These are phyloP conservation scores for Phaeodactylum tricornutum DNA, from an alignment of 108 stramenopile genomes.

Conservation along the genomic window DNA sequence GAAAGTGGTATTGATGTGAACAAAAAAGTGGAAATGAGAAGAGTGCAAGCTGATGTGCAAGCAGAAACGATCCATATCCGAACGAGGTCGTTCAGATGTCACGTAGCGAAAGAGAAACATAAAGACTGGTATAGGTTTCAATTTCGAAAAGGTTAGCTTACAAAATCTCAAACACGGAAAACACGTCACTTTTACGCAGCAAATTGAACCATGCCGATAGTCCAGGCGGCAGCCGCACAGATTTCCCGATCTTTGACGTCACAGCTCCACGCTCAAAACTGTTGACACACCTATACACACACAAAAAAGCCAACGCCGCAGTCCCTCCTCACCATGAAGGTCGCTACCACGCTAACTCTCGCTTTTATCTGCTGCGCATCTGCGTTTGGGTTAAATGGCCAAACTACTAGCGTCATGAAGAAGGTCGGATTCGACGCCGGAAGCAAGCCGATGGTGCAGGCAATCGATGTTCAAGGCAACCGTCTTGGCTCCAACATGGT, in stretches of 20 bases:
- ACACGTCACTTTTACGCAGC: neutral
- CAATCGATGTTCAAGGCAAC: slow-evolving; percentile 38
- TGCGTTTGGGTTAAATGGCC: slow-evolving; percentile 54
- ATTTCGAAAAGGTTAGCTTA: neutral
- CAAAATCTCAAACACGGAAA: neutral
- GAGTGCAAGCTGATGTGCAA: neutral
- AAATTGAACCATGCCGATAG: neutral
- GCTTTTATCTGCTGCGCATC: slow-evolving; percentile 44
- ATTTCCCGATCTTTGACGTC: neutral
- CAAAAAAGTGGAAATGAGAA: neutral
- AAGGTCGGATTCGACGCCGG: neutral
- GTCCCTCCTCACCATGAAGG: slow-evolving; percentile 41
- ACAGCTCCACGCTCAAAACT: neutral
- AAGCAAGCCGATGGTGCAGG: slow-evolving; percentile 25
- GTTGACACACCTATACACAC: neutral
- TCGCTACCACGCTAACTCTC: slow-evolving; percentile 36
- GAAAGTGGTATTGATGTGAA: neutral
- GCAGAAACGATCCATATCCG: neutral
- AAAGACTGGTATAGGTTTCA: neutral
- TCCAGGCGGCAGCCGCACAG: neutral
- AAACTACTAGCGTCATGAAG: slow-evolving; percentile 16
- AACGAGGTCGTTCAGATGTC: neutral
- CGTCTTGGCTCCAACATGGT: slow-evolving; percentile 21
- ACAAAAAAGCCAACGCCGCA: slow-evolving; percentile 1
- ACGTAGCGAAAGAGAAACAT: neutral